Base-by-base conservation (phyloP, 768 basidiomycete species). In the Lyophyllum atratum region DNA sequence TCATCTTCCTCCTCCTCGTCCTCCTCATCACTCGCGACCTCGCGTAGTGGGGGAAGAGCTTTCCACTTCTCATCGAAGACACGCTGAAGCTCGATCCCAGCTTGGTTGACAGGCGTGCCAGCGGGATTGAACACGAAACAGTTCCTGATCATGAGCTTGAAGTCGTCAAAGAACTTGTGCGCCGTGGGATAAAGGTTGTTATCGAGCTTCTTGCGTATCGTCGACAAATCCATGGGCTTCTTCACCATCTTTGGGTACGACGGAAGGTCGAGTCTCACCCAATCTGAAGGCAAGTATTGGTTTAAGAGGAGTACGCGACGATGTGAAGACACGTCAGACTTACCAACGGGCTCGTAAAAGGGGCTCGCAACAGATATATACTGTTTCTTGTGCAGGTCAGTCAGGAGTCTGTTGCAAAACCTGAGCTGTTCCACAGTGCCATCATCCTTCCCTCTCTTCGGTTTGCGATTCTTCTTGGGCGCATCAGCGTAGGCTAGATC, bases 41-140 rank as follows among this genome's bases (percentile, higher is more conserved):
- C 78, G 31, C 76, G 79, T 44, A 87, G 77, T 0, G 82, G 78
- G 1, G 95, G 94, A 5, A 97, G 71, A 37, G 71, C 74, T 70
- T 83, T 85, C 93, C 93, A 98, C 72, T 95, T 97, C 66, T 95
- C 92, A 55, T 95, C 89, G 72, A 98, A 99, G 29, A 94, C 71
- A 21, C 83, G 83, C 70, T 94, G 85, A n/a, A 98, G 76, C 48
- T 93, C 86, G 45, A 85, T 81, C 7, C 95, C 97, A 19, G 93
- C 90, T 49, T 86, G 82, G 66, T 95, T 89, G 55, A 98, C 96
- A 28, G 85, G 84, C 8, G 93, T 92, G 29, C 90, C 90, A 22
- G 85, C 79, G 7, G 95, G 94, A 64, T 99, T 98, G 80, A 95
- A 99, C 2, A 81, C 74, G 70, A 90, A 89, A 70, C 95, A 98